phyloP scores from a whole-genome alignment of 768 basidiomycete species.

The Xerocomellus dryophilus region DNA sequence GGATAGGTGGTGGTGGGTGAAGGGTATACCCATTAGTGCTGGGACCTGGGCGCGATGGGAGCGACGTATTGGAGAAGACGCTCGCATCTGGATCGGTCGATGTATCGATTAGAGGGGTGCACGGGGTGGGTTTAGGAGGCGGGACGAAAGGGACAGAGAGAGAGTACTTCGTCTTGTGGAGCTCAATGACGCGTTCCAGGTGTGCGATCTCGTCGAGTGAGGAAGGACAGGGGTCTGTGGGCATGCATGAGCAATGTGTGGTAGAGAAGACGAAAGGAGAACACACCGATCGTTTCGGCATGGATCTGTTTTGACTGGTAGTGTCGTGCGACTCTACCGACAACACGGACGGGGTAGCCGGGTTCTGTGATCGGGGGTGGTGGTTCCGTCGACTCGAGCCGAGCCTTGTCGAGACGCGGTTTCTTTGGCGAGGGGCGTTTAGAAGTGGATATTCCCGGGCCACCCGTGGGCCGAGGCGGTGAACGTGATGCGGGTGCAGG shows the following conservation, averaged over 20 bases:
- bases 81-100: neutral
- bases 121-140: constrained; percentile 12
- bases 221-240: constrained; percentile 44
- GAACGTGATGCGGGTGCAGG: constrained; percentile 9
- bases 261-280: neutral
- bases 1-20: constrained; percentile 12
- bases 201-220: constrained; percentile 61
- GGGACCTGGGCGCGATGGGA: neutral
- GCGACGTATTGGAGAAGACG: constrained; percentile 16
- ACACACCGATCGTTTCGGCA: constrained; percentile 52
- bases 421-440: constrained; percentile 17
- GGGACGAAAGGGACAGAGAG: constrained; percentile 47
- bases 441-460: neutral
- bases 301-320: constrained; percentile 45
- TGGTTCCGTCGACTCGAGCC: constrained; percentile 8
- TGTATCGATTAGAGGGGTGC: neutral
- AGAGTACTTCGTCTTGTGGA: constrained; percentile 55
- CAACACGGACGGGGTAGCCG: constrained; percentile 46
- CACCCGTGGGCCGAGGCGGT: constrained; percentile 3
- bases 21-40: constrained; percentile 5
- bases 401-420: constrained; percentile 7
- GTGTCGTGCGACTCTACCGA: constrained; percentile 44
- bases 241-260: neutral
- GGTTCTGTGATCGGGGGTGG: constrained; percentile 42
- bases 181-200: constrained; percentile 46